Evolutionary conservation across 768 basidiomycete genomes (phyloP).

Genomic region (Auricularia sp.): DNA sequence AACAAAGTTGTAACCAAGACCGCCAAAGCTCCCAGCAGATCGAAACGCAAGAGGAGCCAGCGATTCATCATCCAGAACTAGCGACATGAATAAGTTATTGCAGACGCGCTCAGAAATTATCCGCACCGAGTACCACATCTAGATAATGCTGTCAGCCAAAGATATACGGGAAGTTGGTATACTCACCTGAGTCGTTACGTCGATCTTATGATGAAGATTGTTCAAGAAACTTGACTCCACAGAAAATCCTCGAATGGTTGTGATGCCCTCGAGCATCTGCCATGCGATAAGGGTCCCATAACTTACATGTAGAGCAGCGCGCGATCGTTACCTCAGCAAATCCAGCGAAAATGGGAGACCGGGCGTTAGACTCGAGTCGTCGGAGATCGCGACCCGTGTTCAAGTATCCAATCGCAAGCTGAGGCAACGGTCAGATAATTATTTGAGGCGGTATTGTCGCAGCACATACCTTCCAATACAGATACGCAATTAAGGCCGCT

Average conservation of each 20-base stretch:
- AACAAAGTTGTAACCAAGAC: conserved; percentile 71
- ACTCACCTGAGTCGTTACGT: conserved; percentile 62
- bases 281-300: conserved; percentile 16
- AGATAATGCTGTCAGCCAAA: neutral
- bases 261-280: conserved; percentile 42
- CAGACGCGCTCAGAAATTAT: no score
- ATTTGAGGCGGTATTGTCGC: conserved; percentile 7
- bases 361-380: conserved; percentile 82
- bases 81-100: neutral
- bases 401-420: conserved; percentile 12
- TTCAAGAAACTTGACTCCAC: conserved; percentile 71
- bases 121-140: conserved; percentile 57
- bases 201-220: conserved; percentile 60
- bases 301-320: conserved; percentile 5
- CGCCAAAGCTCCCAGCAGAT: conserved; percentile 59
- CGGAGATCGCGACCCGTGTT: conserved; percentile 76
- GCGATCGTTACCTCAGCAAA: conserved; percentile 50
- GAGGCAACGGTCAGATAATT: neutral
- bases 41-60: conserved; percentile 78
- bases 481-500: conserved; percentile 57
- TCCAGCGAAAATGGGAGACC: conserved; percentile 75
- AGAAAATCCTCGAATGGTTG: conserved; percentile 88
- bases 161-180: neutral
- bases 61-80: conserved; percentile 84
- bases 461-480: conserved; percentile 59